phyloP scores from a whole-genome alignment of 2,329 filamentous ascomycete species.

The Drechslerella stenobrocha region DNA sequence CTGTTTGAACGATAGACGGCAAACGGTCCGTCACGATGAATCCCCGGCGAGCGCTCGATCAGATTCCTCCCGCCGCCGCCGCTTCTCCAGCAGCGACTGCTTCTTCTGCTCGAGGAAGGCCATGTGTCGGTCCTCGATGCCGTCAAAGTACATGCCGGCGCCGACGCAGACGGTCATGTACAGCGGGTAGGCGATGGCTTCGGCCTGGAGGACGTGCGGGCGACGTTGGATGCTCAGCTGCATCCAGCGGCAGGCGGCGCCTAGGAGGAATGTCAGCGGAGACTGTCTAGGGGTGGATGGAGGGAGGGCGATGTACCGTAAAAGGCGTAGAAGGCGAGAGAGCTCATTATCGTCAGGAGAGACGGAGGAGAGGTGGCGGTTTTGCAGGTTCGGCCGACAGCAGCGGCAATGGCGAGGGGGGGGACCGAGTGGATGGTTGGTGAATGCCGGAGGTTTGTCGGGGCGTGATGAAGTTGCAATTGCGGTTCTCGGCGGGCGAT shows the following conservation, averaged over 20 bases:
- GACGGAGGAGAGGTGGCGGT: neutral
- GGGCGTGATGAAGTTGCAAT: too few species aligned
- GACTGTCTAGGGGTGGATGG: neutral
- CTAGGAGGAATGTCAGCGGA: constrained; percentile 59
- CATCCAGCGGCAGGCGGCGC: constrained; percentile 88
- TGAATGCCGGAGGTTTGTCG: neutral
- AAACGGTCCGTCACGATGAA: neutral
- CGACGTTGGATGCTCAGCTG: constrained; percentile 99
- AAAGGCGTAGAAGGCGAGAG: constrained; percentile 40
- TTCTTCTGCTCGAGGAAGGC: constrained; percentile 77
- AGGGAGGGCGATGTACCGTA: constrained; percentile 19
- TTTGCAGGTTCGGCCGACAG: neutral
- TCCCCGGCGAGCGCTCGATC: constrained; percentile 14
- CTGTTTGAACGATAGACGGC: too few species aligned
- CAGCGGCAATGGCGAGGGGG: neutral
- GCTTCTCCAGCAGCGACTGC: constrained; percentile 81
- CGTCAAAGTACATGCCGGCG: constrained; percentile 96
- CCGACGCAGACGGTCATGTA: constrained; percentile 83
- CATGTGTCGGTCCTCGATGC: constrained; percentile 81
- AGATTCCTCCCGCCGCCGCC: constrained; percentile 70
- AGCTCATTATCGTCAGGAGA: constrained; percentile 23
- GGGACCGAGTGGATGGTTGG: neutral
- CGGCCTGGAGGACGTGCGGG: constrained; percentile 81
- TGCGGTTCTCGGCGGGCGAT: too few species aligned
- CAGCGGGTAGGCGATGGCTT: constrained; percentile 87